Base-by-base conservation (phyloP, 768 basidiomycete genomes). In the Butyriboletus loyo region DNA sequence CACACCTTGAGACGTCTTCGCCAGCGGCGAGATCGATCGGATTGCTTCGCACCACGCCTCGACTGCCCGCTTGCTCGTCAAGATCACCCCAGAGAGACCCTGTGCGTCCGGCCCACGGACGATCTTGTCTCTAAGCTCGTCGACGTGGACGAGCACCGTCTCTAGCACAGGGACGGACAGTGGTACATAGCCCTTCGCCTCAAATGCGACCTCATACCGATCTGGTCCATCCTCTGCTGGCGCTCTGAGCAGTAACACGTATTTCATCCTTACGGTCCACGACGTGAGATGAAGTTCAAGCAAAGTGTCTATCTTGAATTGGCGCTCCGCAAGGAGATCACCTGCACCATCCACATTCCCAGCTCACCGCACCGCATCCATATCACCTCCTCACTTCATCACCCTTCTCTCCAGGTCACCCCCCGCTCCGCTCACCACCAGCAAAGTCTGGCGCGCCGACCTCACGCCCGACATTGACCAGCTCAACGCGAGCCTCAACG, bases 61-160 rank as follows among this genome's bases (percentile, higher is more conserved):
- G 55, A 84, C 84, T 0, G 86, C 82, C 25, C 93, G 75, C 28
- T 81, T 84, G 61, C 90, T 92, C 4, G 92, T 96, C 21, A 94
- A 62, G 42, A 94, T 77, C 7, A 92, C 85, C 6, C 86, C 92
- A 7, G 66, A 68, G 52, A 79, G 71, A 19, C 54, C 58, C 19
- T 64, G 54, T 2, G 22, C 46, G 1, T 40, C 30, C 2, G 80
- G 76, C 1, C 79, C 80, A 7, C 52, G 37, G 1, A 57, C 46
- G 17, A 89, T 66, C 45, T 78, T 66, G 15, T 68, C 56, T 27
- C 66, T 62, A 13, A 95, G 75, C 13, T 52, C 42, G 0, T 73
- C 63, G 11, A 78, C 53, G 58, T 89, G 81, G 19, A 75, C 75
- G 39, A 81, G 67, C 7, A 74, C 69, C 0, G 90, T 90, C 65